Evolutionary conservation across 352 stramenopile species (phyloP), one percentile per base, ranked within the genome.

Genomic region (Globisporangium cylindrosporum): DNA sequence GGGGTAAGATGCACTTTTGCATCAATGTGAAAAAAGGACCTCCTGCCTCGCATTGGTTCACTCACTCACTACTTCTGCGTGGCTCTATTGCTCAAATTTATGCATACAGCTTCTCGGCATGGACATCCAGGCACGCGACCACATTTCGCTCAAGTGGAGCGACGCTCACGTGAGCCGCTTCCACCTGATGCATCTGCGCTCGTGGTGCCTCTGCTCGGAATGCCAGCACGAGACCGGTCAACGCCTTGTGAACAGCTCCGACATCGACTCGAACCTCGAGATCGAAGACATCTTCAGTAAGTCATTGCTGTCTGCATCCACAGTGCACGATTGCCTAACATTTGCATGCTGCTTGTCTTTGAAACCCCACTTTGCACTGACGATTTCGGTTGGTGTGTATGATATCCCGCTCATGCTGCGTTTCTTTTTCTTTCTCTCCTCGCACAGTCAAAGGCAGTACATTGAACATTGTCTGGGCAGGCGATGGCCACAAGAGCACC

Each of bases 191-290:
- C 88, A 95, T 64, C 62, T 95, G 59, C 86, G 88, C 55, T 76
- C 88, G 59, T 95, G 88, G 86, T 95, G 88, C 43, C 66, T 75
- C 61, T 95, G 88, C 41, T 65, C 81, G 0, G 58, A 80, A 62
- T 95, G 88, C 64, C 80, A 90, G 64, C 86, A 94, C 61, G 72
- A 79, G 61, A 93, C 86, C 20, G 88, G 88, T 54, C 88, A 95
- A 68, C 74, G 88, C n/a, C 79, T 93, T 29, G 73, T 94, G n/a
- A 95, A 93, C 68, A 75, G 74, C 66, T 74, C 83, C 20, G 85
- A 95, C 43, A 75, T 94, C 55, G 64, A 78, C 32, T 65, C 75
- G 6, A 71, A 74, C 27, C 64, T 91, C 24, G 80, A 90, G 56
- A 92, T 95, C 57, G 80, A 86, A 24, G 80, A 92, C 68, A 80